Conservation (phyloP, 2,329 filamentous ascomycete genomes). For the Leptodontidium sp. region DNA sequence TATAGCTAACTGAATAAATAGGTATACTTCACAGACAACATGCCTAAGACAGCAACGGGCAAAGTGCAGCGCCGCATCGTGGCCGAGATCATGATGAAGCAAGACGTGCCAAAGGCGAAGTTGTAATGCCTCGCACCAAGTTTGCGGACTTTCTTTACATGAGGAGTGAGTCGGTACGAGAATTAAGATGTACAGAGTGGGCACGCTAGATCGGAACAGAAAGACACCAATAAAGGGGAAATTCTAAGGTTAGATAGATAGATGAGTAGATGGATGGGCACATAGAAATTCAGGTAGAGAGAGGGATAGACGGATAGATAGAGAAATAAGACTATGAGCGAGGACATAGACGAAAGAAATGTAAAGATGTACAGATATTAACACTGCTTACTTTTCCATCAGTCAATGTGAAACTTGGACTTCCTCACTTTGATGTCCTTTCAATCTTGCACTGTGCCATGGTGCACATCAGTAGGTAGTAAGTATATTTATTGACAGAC, state of each 20-base stretch:
- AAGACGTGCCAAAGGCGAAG: conserved; percentile 64
- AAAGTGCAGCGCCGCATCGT: conserved; percentile 88
- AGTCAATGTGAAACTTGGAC: background rate
- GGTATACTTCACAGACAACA: conserved; percentile 83
- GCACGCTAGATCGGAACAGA: background rate
- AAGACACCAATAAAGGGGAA: background rate
- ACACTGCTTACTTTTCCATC: background rate
- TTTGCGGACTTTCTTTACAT: background rate
- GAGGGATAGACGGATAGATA: background rate
- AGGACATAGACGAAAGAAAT: background rate
- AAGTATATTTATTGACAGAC: too few species aligned
- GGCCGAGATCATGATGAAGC: conserved; percentile 84
- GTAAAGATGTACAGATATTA: conserved; percentile 3
- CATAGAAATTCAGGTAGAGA: conserved; percentile 7
- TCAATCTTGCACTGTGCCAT: too few species aligned
- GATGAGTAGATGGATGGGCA: background rate
- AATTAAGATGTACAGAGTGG: background rate
- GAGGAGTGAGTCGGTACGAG: background rate
- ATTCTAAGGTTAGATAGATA: background rate
- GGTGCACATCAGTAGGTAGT: too few species aligned
- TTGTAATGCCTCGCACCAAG: conserved; percentile 50
- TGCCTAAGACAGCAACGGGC: conserved; percentile 92
- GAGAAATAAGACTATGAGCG: too few species aligned
- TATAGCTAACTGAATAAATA: conserved; percentile 43
- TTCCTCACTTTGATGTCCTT: background rate